A percentile compares a stretch with the other conserved stretches of the same genome.
phyloP scores from a whole-genome alignment of 1,139 yeast genomes.

The Nakaseomyces kungkrabaensis region DNA sequence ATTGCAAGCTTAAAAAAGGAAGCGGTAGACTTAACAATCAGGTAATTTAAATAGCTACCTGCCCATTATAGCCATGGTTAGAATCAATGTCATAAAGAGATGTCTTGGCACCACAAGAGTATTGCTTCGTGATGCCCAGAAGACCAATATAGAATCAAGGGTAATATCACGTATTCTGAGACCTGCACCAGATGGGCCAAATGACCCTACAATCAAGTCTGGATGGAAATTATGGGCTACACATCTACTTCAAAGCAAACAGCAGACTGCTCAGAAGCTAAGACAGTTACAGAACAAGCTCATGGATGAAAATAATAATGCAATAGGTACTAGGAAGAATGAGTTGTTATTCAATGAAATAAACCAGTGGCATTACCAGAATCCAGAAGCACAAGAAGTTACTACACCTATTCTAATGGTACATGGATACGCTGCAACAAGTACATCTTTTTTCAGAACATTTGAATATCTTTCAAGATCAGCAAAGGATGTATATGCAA shows the following conservation, averaged over 20 bases:
- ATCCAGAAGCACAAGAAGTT: conserved; percentile 10
- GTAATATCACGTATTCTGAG: conserved; percentile 2
- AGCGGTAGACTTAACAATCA: too few species aligned
- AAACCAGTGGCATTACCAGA: conserved; percentile 19
- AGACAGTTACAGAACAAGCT: conserved; percentile 12
- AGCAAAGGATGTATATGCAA: conserved; percentile 49
- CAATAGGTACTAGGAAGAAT: conserved; percentile 10
- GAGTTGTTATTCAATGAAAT: conserved; percentile 11
- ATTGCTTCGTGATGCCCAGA: not conserved
- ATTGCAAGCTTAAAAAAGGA: too few species aligned
- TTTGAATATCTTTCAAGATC: conserved; percentile 42
- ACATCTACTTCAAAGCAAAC: conserved; percentile 2
- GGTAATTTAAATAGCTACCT: too few species aligned
- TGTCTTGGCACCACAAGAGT: not conserved
- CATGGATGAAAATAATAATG: conserved; percentile 11
- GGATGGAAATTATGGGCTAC: conserved; percentile 11
- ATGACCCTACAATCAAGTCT: conserved; percentile 6
- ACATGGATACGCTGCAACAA: conserved; percentile 88
- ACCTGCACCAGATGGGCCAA: not conserved
- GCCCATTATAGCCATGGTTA: not conserved
- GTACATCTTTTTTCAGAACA: conserved; percentile 75
- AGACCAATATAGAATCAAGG: conserved; percentile 1
- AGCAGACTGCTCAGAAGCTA: conserved; percentile 3
- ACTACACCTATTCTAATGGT: conserved; percentile 43
- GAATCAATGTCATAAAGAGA: not conserved